Evolutionary conservation across 2,329 filamentous ascomycete species (phyloP).

Genomic region (Botryotinia narcissicola): DNA sequence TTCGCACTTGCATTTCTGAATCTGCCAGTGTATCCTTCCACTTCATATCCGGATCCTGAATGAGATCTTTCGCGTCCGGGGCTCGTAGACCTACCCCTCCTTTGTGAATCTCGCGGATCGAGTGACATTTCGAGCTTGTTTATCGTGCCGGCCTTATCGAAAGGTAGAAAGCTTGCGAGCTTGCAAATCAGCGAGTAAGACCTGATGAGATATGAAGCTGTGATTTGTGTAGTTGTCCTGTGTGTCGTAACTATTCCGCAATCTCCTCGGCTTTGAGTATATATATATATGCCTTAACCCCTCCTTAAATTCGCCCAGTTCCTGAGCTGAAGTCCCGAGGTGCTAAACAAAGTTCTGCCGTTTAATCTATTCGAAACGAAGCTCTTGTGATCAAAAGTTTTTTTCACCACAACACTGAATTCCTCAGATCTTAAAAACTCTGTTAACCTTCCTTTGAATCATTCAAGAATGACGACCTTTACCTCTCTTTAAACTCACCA

Average conservation of each 20-base stretch:
- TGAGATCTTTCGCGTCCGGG: conserved; percentile 34
- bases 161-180: not conserved
- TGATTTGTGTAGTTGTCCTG: not conserved
- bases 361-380: not conserved
- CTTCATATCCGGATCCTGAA: conserved; percentile 25
- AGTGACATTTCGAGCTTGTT: conserved; percentile 31
- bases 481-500: not conserved
- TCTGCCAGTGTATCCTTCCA: conserved; percentile 14
- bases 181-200: not conserved
- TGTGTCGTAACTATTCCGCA: not conserved
- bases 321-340: not conserved
- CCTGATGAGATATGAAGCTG: not conserved
- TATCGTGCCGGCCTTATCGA: not conserved
- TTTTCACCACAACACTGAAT: not conserved
- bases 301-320: not conserved
- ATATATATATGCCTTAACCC: not conserved
- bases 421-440: not conserved
- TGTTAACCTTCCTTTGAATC: not conserved
- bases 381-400: not conserved
- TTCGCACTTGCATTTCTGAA: conserved; percentile 3
- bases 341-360: not conserved
- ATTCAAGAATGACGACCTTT: not conserved
- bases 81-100: conserved; percentile 34
- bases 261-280: not conserved
- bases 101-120: conserved; percentile 35